Conservation (phyloP, 129 eudicot species). For the Logfia minima region DNA sequence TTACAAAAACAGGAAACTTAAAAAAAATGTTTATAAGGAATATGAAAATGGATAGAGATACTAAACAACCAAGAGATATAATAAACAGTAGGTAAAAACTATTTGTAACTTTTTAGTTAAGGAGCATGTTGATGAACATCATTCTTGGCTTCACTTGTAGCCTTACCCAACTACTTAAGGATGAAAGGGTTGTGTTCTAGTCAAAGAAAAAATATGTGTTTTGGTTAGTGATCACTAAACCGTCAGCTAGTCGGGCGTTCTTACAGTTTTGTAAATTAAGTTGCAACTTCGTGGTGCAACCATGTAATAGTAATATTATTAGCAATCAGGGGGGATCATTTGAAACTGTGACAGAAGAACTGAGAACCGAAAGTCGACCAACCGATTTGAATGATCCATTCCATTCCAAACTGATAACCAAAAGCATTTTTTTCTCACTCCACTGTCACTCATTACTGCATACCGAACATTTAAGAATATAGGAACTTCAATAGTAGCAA, state of each 20-base stretch:
- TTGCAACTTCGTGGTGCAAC: background rate
- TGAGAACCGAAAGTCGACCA: background rate
- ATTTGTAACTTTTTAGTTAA: background rate
- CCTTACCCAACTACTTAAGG: background rate
- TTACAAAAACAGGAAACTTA: background rate
- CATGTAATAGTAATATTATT: background rate
- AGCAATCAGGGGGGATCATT: background rate
- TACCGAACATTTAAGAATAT: too few relatives aligned
- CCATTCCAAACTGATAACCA: too few relatives aligned
- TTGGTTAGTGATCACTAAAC: background rate
- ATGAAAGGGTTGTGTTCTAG: background rate
- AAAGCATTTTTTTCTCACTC: too few relatives aligned
- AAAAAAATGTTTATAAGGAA: background rate
- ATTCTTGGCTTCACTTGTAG: background rate
- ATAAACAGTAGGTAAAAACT: background rate
- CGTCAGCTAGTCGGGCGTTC: background rate
- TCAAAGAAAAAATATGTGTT: background rate
- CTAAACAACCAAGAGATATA: conserved; percentile 10
- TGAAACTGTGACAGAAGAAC: too few relatives aligned
- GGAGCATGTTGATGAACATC: background rate
- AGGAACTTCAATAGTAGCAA: too few relatives aligned
- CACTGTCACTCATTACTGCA: too few relatives aligned
- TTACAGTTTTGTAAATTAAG: background rate
- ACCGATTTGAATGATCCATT: too few relatives aligned
- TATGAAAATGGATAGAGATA: background rate